A percentile compares a stretch with the other conserved stretches of the same genome.
phyloP scores from a whole-genome alignment of 257 asterid species.

The Solanum virginianum region DNA sequence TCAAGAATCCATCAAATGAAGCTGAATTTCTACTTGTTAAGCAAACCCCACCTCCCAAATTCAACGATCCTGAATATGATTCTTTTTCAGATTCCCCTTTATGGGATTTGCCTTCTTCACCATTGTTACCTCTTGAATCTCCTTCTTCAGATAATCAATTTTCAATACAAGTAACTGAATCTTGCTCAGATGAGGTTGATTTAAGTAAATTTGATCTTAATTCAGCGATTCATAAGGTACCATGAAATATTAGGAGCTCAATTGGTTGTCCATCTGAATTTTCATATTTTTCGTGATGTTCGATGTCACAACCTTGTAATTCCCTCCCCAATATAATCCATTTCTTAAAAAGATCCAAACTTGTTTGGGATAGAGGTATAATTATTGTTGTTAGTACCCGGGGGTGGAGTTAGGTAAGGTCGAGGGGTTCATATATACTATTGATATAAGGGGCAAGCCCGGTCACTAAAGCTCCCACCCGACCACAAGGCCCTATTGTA shows the following conservation, averaged over 20 bases:
- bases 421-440: not conserved
- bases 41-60: slow-evolving; percentile 65
- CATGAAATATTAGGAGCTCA: not conserved
- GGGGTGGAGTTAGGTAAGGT: not conserved
- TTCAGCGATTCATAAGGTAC: slow-evolving; percentile 54
- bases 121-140: slow-evolving; percentile 15
- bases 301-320: not conserved
- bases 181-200: slow-evolving; percentile 2
- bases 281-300: not conserved
- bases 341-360: not conserved
- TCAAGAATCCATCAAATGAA: slow-evolving; percentile 39
- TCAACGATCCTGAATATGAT: slow-evolving; percentile 73
- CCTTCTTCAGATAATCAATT: slow-evolving; percentile 3
- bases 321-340: not conserved
- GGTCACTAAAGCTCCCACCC: too few species aligned
- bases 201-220: slow-evolving; percentile 41
- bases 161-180: slow-evolving; percentile 24
- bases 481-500: too few species aligned
- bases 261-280: not conserved
- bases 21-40: slow-evolving; percentile 43
- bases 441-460: not conserved
- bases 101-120: slow-evolving; percentile 80
- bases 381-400: not conserved
- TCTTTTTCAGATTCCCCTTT: slow-evolving; percentile 62
- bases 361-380: not conserved